Evolutionary conservation across 257 asterid genomes (phyloP), one percentile per base, ranked within the genome.

Genomic region (Ajuga chamaepitys): DNA sequence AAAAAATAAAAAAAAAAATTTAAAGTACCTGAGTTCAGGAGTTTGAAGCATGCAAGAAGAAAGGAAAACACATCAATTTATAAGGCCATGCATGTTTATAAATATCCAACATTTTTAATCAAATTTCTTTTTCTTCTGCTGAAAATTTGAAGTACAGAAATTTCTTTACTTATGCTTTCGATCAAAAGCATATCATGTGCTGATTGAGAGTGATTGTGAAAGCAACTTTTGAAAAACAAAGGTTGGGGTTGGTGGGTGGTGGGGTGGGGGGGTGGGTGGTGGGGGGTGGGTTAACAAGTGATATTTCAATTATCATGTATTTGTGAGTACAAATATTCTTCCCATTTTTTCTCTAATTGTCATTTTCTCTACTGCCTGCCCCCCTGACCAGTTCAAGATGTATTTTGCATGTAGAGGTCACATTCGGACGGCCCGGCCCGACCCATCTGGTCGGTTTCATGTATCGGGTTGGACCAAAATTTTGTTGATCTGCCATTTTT

Each of bases 141-240:
- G 63, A 40, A 66, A 67, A 50, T 32, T 66, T 64, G 64, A 75
- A 67, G 74, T 68, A 74, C 58, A 72, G 68, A 45, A 62, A 66
- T n/a, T 75, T 38, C 50, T 75, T 75, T 72, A 73, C 56, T 56
- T 13, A 44, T 71, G 75, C 62, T 71, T 64, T 76, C n/a, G n/a
- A n/a, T n/a, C 44, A 58, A 74, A 72, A 81, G 86, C 86, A 88
- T 55, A 65, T 60, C 87, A 84, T 85, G 93, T 82, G 87, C 78
- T 76, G 70, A 71, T 53, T 40, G 62, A 63, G 73, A 80, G 81
- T 70, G 77, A 81, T 64, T 63, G 69, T 45, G 78, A 82, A 80
- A 76, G 86, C 78, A 78, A 79, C 86, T 82, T 77, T 72, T 45
- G 68, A 45, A 72, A 28, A 42, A 32, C 35, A 9, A 72, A 40